Evolutionary conservation across 176 grass and related monocot genomes (phyloP).

Genomic region (Alloteropsis semialata): DNA sequence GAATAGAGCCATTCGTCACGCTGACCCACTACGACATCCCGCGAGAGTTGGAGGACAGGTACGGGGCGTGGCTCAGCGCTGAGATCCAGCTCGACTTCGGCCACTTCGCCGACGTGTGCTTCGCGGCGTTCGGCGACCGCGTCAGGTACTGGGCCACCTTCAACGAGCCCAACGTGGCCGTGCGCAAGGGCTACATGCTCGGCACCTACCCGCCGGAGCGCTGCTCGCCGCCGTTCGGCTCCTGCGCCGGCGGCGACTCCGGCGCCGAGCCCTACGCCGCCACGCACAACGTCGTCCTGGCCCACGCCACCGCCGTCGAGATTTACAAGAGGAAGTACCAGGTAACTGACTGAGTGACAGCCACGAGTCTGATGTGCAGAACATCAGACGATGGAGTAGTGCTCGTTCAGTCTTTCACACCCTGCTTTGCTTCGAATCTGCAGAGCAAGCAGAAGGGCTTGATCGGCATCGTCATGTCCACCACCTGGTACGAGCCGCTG

Average conservation of each 20-base stretch:
- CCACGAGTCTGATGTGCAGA: not conserved
- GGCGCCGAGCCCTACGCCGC: not conserved
- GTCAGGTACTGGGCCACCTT: constrained; percentile 74
- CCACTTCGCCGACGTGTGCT: constrained; percentile 62
- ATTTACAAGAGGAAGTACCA: not conserved
- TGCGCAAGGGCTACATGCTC: constrained; percentile 18
- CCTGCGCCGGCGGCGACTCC: not conserved
- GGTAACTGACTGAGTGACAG: not conserved
- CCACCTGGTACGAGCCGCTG: constrained; percentile 52
- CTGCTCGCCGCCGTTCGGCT: constrained; percentile 9
- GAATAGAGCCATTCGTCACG: constrained; percentile 80
- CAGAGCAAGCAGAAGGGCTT: constrained; percentile 60
- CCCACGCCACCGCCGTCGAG: not conserved
- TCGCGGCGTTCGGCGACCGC: constrained; percentile 65
- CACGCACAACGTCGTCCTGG: not conserved
- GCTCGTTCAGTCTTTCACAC: not conserved
- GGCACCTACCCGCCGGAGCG: not conserved
- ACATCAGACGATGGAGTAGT: not conserved
- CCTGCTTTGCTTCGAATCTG: not conserved
- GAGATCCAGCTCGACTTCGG: constrained; percentile 57
- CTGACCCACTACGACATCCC: constrained; percentile 59
- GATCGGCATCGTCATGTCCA: constrained; percentile 65
- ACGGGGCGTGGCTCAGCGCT: constrained; percentile 50
- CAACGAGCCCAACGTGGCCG: constrained; percentile 62
- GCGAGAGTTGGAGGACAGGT: constrained; percentile 63